Conservation (phyloP, 2,329 filamentous ascomycete species). For the Sporothrix phasma region DNA sequence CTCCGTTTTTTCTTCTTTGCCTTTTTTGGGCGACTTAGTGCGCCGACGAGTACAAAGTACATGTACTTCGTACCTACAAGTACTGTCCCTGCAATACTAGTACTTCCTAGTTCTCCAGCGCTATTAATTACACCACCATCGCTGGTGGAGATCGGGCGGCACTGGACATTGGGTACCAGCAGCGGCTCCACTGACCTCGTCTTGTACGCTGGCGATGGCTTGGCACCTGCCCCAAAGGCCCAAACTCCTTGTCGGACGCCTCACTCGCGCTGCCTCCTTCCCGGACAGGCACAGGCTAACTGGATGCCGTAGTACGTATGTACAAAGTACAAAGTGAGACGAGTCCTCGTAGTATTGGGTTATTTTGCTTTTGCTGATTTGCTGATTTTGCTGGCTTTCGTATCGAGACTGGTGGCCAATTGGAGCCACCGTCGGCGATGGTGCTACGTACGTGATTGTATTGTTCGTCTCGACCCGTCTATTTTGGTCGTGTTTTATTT, state of each 20-base stretch:
- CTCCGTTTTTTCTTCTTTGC: conserved; percentile 12
- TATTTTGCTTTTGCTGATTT: neutral
- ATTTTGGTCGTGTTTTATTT: neutral
- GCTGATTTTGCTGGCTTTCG: no score
- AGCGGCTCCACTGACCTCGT: no score
- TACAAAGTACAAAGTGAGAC: no score
- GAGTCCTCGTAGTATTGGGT: neutral
- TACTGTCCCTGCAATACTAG: neutral
- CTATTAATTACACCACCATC: no score
- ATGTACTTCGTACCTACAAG: no score
- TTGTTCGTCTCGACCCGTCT: neutral
- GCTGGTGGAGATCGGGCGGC: neutral
- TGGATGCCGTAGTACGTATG: neutral
- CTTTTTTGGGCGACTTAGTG: neutral
- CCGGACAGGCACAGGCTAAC: neutral
- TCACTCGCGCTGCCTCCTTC: neutral
- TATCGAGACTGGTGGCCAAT: no score
- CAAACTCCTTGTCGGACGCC: neutral
- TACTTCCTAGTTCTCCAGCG: neutral
- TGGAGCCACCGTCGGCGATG: neutral
- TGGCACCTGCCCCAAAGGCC: neutral
- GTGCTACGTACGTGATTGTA: neutral
- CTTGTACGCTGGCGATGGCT: no score
- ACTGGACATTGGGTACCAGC: no score
- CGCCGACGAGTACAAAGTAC: no score